These are phyloP conservation scores for Rhodamnia rubescens DNA, from an alignment of 345 rosid genomes.

Conservation along the genomic window DNA sequence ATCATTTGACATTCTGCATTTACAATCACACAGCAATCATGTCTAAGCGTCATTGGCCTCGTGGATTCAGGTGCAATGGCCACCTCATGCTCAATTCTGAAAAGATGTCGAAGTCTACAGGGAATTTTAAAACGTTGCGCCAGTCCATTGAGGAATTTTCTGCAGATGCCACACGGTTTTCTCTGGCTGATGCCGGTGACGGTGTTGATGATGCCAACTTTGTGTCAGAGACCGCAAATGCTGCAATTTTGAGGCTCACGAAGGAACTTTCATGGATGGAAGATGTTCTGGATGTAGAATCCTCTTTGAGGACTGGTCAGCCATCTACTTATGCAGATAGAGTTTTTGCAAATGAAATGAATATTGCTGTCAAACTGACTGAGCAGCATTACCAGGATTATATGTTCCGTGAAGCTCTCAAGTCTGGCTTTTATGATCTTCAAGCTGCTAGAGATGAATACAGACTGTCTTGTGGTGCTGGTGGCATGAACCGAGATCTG, in stretches of 20 bases:
- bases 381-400: slow-evolving; percentile 49
- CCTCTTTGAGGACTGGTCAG: slow-evolving; percentile 58
- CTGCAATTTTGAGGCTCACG: slow-evolving; percentile 79
- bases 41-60: slow-evolving; percentile 77
- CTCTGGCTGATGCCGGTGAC: slow-evolving; percentile 94
- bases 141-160: slow-evolving; percentile 84
- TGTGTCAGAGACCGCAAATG: slow-evolving; percentile 80
- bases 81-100: slow-evolving; percentile 92
- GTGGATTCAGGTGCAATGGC: slow-evolving; percentile 91
- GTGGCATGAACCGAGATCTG: slow-evolving; percentile 65
- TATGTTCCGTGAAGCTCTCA: slow-evolving; percentile 92
- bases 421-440: slow-evolving; percentile 83
- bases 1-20: slow-evolving; percentile 79
- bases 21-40: slow-evolving; percentile 83
- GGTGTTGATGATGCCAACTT: slow-evolving; percentile 99
- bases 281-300: slow-evolving; percentile 57
- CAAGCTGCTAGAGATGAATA: slow-evolving; percentile 95
- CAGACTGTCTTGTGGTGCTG: slow-evolving; percentile 68
- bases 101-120: slow-evolving; percentile 96
- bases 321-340: slow-evolving; percentile 73
- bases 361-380: slow-evolving; percentile 67
- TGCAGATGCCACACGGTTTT: slow-evolving; percentile 82
- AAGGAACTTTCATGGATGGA: slow-evolving; percentile 93
- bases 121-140: slow-evolving; percentile 79
- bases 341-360: slow-evolving; percentile 84